Evolutionary conservation across 1,139 yeast genomes (phyloP).

Genomic region (Kluyveromyces sp.): DNA sequence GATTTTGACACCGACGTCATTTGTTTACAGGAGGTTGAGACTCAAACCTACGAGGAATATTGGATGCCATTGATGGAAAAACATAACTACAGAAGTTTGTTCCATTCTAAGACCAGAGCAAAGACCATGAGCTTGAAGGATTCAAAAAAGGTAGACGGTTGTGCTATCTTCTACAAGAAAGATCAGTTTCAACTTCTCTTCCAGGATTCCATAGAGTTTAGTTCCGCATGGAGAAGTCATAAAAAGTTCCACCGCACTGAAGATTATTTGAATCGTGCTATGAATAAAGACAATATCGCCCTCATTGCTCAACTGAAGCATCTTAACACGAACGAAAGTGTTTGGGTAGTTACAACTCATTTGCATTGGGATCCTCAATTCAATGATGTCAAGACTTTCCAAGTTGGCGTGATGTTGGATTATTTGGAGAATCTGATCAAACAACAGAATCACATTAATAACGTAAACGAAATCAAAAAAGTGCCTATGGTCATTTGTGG

Average conservation of each 20-base stretch:
- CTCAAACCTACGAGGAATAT: conserved; percentile 74
- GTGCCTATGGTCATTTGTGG: conserved; percentile 83
- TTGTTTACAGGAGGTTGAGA: conserved; percentile 94
- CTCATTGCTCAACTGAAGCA: conserved; percentile 74
- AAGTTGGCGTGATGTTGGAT: conserved; percentile 85
- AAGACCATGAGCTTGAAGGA: conserved; percentile 82
- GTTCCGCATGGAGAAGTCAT: conserved; percentile 78
- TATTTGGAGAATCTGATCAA: conserved; percentile 60
- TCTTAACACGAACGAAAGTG: conserved; percentile 58
- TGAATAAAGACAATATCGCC: conserved; percentile 93
- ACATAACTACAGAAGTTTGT: conserved; percentile 73
- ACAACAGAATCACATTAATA: conserved; percentile 35
- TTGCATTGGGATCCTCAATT: conserved; percentile 98
- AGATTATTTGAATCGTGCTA: conserved; percentile 90
- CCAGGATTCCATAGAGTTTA: conserved; percentile 75
- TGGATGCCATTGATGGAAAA: conserved; percentile 73
- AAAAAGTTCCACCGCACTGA: conserved; percentile 89
- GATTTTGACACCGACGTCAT: conserved; percentile 64
- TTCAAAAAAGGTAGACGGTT: conserved; percentile 91
- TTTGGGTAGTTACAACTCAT: conserved; percentile 84
- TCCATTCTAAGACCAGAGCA: conserved; percentile 85
- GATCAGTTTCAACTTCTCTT: conserved; percentile 63
- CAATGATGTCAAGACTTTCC: conserved; percentile 93
- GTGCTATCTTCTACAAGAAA: conserved; percentile 81
- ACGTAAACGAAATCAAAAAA: conserved; percentile 47